Evolutionary conservation across 164 flowering plant species (phyloP), one percentile per base, ranked within the genome.

Genomic region (Magnolia sinica): DNA sequence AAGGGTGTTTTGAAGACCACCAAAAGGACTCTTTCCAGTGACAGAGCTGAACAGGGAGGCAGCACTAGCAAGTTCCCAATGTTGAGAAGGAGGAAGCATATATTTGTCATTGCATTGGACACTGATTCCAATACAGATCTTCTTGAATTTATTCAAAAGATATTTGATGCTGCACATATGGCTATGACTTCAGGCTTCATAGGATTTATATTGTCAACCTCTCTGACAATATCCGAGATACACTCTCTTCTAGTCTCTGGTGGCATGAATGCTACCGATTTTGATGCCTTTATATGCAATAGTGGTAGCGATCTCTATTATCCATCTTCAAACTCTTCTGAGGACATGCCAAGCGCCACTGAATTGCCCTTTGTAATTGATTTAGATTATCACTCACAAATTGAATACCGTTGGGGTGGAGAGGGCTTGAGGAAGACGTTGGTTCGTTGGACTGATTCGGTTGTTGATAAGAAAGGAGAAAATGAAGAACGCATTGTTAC

Each of bases 371-470:
- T 88, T 78, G 89, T 83, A 64, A 84, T 87, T 76, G 99, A 96
- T 83, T 82, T 81, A 29, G 91, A 94, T 87, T 96, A 94, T 79
- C 91, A 87, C 80, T 87, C 90, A 8, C 99, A 96, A 68, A 91
- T 94, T 73, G 98, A 93, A 73, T 94, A 96, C 55, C 91, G 97
- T 1, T 96, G 99, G 98, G 98, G 97, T 72, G 96, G 93, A 77
- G 98, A 92, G 74, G 92, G 94, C 20, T 81, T 96, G 83, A 89
- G 98, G 86, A 93, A 86, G 85, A 92, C 95, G 71, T 75, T 94
- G 82, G 82, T 91, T 59, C 88, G 97, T 37, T 96, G 98, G 99
- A 95, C 92, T 37, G 76, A 89, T 77, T 89, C 94, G 64, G 58
- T 87, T 50, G 85, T 76, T 76, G 87, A 84, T 20, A 88, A 90